Evolutionary conservation across 2,329 filamentous ascomycete genomes (phyloP), one percentile per base, ranked within the genome.

Genomic region (Sporothrix sp.): DNA sequence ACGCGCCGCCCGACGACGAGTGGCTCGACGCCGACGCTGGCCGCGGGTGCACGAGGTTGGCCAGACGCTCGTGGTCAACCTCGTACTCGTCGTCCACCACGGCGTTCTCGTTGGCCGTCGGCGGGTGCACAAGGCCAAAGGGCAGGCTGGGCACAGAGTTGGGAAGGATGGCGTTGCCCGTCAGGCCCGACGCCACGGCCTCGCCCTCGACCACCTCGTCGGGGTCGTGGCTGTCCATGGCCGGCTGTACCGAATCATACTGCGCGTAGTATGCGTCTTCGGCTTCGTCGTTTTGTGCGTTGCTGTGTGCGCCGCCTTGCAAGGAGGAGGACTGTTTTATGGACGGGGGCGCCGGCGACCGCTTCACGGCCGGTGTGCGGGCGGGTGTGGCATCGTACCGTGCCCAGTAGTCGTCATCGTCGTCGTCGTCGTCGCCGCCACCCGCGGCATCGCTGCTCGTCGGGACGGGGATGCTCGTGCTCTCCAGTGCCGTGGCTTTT

Each of bases 161-260:
- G n/a, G n/a, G n/a, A n/a, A n/a, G n/a, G 42, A 21, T 36, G 33
- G 13, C 38, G 16, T 18, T 42, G 18, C 48, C 42, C 32, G 13
- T 50, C 35, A 46, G n/a, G 1, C 28, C 67, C 65, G 14, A 67
- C 58, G 1, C 68, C 65, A 3, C 69, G 69, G 7, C 57, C 47
- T 7, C 56, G 36, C 63, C 63, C 23, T 61, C 58, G 11, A 68
- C 57, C 37, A 53, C 68, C 66, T 88, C 85, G 58, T 88, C 84
- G n/a, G 85, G 85, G 57, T 90, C 85, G 63, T 90, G 81, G 51
- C 79, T 80, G 65, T 91, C 87, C 72, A 91, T 80, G 28, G 85
- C 85, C 2, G 86, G 85, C 62, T 91, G 86, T 8, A 91, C 85
- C 56, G 78, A 72, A 58, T 85, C 82, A 63, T 93, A 91, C 62